These are phyloP conservation scores for Larix kaempferi DNA, from an alignment of 75 land plant species.

Conservation along the genomic window DNA sequence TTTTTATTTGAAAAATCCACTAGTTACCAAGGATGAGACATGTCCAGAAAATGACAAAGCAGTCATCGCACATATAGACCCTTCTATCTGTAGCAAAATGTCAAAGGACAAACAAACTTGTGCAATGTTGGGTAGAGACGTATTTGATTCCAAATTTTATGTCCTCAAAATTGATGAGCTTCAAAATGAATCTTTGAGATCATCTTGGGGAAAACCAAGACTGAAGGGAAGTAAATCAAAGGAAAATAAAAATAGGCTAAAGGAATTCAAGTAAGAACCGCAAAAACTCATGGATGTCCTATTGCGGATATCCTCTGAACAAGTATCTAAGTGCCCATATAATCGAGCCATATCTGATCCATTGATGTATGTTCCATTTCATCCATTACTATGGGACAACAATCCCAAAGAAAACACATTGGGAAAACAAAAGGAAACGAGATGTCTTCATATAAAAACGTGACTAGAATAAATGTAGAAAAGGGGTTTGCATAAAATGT, in stretches of 20 bases:
- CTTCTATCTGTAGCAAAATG: not conserved
- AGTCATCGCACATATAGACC: not conserved
- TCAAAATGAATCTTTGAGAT: not conserved
- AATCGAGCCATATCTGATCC: too few species aligned
- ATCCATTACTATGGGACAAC: too few species aligned
- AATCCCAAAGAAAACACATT: too few species aligned
- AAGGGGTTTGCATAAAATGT: too few species aligned
- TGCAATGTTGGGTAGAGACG: not conserved
- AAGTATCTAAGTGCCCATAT: too few species aligned
- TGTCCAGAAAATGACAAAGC: not conserved
- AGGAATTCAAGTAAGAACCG: conserved; percentile 21
- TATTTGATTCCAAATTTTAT: not conserved
- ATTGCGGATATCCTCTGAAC: too few species aligned
- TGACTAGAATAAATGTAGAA: too few species aligned
- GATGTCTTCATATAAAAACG: too few species aligned
- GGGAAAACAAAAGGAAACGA: too few species aligned
- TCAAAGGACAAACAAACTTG: conserved; percentile 1
- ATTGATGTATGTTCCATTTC: too few species aligned
- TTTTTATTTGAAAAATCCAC: not conserved
- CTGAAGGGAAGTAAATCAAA: not conserved
- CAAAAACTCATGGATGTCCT: too few species aligned
- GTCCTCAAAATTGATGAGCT: not conserved
- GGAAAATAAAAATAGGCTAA: not conserved
- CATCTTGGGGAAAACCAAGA: not conserved
- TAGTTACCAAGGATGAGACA: not conserved